A percentile compares a stretch with the other conserved stretches of the same genome.
Conservation (phyloP, 2,329 filamentous ascomycete genomes). For the Pyrenochaeta sp. region DNA sequence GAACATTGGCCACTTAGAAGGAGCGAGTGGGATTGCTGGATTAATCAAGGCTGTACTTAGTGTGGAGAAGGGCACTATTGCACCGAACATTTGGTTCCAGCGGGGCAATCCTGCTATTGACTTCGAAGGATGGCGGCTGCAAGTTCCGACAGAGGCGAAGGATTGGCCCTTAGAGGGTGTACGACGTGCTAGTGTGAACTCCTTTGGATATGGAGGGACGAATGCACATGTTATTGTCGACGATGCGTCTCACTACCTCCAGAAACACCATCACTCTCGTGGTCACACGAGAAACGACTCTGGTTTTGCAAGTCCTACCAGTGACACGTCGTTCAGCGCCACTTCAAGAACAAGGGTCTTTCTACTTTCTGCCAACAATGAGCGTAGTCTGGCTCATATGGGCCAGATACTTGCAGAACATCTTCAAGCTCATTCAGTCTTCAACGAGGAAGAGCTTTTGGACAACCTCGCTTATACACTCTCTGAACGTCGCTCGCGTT, state of each 20-base stretch:
- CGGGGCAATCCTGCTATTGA: slow-evolving; percentile 22
- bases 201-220: slow-evolving; percentile 35
- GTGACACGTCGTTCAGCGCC: neutral
- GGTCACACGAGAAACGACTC: slow-evolving; percentile 11
- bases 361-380: slow-evolving; percentile 24
- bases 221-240: slow-evolving; percentile 34
- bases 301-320: slow-evolving; percentile 12
- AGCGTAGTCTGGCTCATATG: slow-evolving; percentile 7
- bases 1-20: slow-evolving; percentile 56
- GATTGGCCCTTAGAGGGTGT: slow-evolving; percentile 21
- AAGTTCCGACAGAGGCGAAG: slow-evolving; percentile 18
- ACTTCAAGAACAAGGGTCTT: slow-evolving; percentile 9
- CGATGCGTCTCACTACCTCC: slow-evolving; percentile 33
- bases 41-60: slow-evolving; percentile 52
- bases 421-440: slow-evolving; percentile 10
- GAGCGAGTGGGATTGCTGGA: slow-evolving; percentile 48
- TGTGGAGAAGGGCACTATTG: slow-evolving; percentile 48
- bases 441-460: slow-evolving; percentile 13
- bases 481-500: slow-evolving; percentile 18
- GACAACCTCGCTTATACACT: slow-evolving; percentile 31
- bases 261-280: neutral
- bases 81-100: slow-evolving; percentile 32
- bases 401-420: slow-evolving; percentile 26
- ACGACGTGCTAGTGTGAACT: slow-evolving; percentile 27
- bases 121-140: slow-evolving; percentile 16